phyloP scores from a whole-genome alignment of 805 yeast genomes.

The Ogataea chonburiensis region DNA sequence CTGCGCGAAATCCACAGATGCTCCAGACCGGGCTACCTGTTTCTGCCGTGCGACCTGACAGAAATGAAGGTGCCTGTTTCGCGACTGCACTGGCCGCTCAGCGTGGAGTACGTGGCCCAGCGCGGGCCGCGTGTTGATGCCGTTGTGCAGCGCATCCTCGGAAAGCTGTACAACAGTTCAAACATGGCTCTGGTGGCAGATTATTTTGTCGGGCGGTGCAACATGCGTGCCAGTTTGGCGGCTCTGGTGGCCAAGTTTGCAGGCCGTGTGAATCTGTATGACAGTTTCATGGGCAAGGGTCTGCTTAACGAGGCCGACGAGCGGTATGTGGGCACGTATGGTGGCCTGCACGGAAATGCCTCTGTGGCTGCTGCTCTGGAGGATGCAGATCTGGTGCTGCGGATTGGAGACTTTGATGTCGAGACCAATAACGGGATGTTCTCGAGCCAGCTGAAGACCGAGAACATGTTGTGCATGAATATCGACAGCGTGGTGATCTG shows the following conservation, averaged over 20 bases:
- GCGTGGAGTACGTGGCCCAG: conserved; percentile 22
- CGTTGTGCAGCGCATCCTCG: conserved; percentile 35
- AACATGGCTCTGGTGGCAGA: conserved; percentile 44
- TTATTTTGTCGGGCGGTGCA: conserved; percentile 40
- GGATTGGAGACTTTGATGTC: conserved; percentile 63
- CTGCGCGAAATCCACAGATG: conserved; percentile 52
- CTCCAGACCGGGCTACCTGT: conserved; percentile 81
- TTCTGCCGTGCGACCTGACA: conserved; percentile 70
- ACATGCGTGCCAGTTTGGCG: conserved; percentile 32
- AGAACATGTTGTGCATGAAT: conserved; percentile 36
- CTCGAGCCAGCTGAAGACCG: conserved; percentile 36
- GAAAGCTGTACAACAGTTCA: conserved; percentile 36
- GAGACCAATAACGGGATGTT: conserved; percentile 68
- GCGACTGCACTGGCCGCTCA: conserved; percentile 35
- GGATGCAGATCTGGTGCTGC: conserved; percentile 65
- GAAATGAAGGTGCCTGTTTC: conserved; percentile 46
- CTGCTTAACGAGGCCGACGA: conserved; percentile 38
- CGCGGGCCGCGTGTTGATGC: conserved; percentile 19
- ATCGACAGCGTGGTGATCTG: conserved; percentile 43
- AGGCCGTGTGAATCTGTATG: conserved; percentile 39
- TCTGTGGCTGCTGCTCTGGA: conserved; percentile 39
- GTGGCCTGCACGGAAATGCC: conserved; percentile 34
- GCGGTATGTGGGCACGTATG: conserved; percentile 47
- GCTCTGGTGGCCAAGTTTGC: conserved; percentile 33
- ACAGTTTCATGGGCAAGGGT: conserved; percentile 41